phyloP scores from a whole-genome alignment of 2,329 filamentous ascomycete species.

The Dothideomycetidae sp. region DNA sequence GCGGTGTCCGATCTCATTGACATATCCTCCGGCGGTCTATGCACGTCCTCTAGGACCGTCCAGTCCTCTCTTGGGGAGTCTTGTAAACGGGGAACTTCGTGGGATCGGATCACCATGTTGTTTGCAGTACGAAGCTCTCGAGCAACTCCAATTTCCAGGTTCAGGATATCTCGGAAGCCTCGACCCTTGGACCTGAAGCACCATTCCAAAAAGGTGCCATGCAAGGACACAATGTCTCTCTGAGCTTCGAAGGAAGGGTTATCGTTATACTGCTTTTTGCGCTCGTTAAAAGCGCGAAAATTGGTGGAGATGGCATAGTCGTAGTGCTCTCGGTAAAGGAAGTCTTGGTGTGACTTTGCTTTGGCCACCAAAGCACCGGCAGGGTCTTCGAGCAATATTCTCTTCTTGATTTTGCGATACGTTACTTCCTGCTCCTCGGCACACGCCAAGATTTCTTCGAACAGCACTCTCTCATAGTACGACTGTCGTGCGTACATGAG shows the following conservation, averaged over 20 bases:
- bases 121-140: neutral
- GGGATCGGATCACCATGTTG: no score
- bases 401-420: neutral
- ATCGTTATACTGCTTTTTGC: neutral
- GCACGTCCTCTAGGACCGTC: no score
- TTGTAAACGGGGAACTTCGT: no score
- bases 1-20: neutral
- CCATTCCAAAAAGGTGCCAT: neutral
- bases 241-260: no score
- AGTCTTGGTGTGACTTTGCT: neutral
- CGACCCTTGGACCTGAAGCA: neutral
- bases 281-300: neutral
- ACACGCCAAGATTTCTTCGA: neutral
- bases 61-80: no score
- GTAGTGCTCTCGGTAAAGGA: neutral
- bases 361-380: neutral
- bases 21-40: neutral
- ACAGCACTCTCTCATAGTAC: neutral
- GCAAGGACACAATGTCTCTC: neutral
- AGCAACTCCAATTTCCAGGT: neutral
- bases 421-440: neutral
- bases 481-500: neutral
- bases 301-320: neutral
- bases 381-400: no score
- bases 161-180: neutral